These are phyloP conservation scores for Oryza glaberrima DNA, from an alignment of 176 grass and related monocot species.

Conservation along the genomic window DNA sequence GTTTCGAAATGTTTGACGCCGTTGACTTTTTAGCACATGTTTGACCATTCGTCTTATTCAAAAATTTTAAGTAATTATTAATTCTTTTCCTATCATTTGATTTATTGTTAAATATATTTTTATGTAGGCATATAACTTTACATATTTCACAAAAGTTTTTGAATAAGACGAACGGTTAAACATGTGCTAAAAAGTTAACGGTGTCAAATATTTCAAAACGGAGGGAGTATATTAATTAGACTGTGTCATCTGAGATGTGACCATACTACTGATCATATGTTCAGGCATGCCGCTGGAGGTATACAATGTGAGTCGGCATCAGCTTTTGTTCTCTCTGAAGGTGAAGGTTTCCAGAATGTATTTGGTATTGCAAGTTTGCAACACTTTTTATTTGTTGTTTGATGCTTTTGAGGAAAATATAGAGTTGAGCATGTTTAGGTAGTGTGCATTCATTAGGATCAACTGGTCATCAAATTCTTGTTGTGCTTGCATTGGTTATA, in stretches of 20 bases:
- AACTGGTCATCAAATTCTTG: conserved; percentile 18
- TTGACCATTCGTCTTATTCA: no score
- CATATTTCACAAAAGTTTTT: no score
- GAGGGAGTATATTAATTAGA: background rate
- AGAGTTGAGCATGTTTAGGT: conserved; percentile 15
- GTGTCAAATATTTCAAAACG: no score
- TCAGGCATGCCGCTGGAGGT: conserved; percentile 86
- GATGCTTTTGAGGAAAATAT: background rate
- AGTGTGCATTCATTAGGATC: background rate
- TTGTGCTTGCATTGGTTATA: conserved; percentile 44
- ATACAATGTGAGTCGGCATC: conserved; percentile 92
- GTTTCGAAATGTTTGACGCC: no score
- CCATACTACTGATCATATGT: conserved; percentile 14
- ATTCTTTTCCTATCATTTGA: no score
- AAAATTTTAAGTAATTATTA: no score
- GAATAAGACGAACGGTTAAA: no score
- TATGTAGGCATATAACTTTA: no score
- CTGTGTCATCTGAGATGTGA: conserved; percentile 15
- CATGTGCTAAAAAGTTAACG: no score
- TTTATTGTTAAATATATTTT: no score
- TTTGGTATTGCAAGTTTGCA: conserved; percentile 51
- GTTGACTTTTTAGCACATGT: no score
- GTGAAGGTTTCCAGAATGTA: conserved; percentile 79
- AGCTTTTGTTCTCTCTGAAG: conserved; percentile 85
- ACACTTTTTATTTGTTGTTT: no score